Conservation (phyloP, 2,329 filamentous ascomycete species). For the Aspergillus sp. region DNA sequence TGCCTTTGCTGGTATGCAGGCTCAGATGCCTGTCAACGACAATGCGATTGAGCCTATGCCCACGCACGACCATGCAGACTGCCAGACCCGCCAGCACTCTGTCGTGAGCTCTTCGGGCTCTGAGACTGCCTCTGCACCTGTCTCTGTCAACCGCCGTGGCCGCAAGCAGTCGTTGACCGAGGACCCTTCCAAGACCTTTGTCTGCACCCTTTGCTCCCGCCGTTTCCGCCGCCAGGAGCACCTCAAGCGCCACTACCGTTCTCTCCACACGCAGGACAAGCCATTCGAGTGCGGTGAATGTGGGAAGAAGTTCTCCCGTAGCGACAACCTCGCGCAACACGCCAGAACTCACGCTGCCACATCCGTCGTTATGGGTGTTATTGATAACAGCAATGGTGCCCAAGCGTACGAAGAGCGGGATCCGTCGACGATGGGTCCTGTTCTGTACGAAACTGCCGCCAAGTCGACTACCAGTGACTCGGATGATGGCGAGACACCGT, state of each 20-base stretch:
- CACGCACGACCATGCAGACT: slow-evolving; percentile 39
- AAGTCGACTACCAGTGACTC: slow-evolving; percentile 50
- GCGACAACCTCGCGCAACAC: slow-evolving; percentile 95
- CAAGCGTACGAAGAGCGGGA: slow-evolving; percentile 55
- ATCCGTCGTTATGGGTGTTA: slow-evolving; percentile 85
- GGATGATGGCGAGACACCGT: slow-evolving; percentile 35
- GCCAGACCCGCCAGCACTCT: slow-evolving; percentile 46
- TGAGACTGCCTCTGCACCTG: slow-evolving; percentile 31
- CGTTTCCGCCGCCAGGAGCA: slow-evolving; percentile 98
- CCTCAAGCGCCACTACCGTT: slow-evolving; percentile 96
- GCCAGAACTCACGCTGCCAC: slow-evolving; percentile 89
- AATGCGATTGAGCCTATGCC: slow-evolving; percentile 36
- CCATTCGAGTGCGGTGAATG: slow-evolving; percentile 97
- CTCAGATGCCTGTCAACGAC: slow-evolving; percentile 31
- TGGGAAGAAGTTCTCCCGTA: slow-evolving; percentile 98
- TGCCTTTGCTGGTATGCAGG: slow-evolving; percentile 26
- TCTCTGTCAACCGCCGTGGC: slow-evolving; percentile 80
- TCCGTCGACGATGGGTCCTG: slow-evolving; percentile 67
- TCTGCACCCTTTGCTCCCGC: slow-evolving; percentile 93
- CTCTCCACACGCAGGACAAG: slow-evolving; percentile 97
- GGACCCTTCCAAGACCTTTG: slow-evolving; percentile 96
- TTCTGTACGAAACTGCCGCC: slow-evolving; percentile 76
- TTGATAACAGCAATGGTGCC: slow-evolving; percentile 61
- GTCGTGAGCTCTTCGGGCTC: slow-evolving; percentile 51
- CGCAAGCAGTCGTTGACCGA: slow-evolving; percentile 98